Evolutionary conservation across 768 basidiomycete species (phyloP).

Genomic region (Russula earlei): DNA sequence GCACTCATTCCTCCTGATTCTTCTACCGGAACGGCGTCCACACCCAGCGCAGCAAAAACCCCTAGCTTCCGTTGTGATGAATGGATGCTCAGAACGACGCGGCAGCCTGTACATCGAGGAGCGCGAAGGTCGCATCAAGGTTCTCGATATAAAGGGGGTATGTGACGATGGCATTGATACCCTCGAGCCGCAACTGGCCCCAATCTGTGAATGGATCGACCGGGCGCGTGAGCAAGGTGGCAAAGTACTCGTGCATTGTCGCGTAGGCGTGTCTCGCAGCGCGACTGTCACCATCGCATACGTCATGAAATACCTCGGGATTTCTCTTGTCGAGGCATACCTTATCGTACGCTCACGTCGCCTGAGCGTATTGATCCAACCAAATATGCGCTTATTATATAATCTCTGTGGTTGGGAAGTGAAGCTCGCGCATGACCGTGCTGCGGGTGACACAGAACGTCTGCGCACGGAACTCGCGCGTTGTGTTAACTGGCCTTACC

Average conservation of each 20-base stretch:
- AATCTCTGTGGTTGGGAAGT: slow-evolving; percentile 95
- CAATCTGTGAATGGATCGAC: slow-evolving; percentile 92
- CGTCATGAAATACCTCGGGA: slow-evolving; percentile 84
- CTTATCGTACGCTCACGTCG: slow-evolving; percentile 84
- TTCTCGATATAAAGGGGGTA: slow-evolving; percentile 84
- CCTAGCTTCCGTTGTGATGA: slow-evolving; percentile 27
- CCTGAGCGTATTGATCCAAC: slow-evolving; percentile 86
- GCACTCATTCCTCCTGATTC: slow-evolving; percentile 65
- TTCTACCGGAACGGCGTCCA: neutral
- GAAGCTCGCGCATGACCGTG: slow-evolving; percentile 72
- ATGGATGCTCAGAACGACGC: slow-evolving; percentile 42
- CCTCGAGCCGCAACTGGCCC: slow-evolving; percentile 77
- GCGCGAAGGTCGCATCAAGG: slow-evolving; percentile 80
- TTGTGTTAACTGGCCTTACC: slow-evolving; percentile 74
- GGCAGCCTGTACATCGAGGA: slow-evolving; percentile 85
- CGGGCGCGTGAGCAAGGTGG: slow-evolving; percentile 74
- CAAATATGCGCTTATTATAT: slow-evolving; percentile 92
- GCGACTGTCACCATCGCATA: slow-evolving; percentile 97
- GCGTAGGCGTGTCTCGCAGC: slow-evolving; percentile 96
- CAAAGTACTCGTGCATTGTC: slow-evolving; percentile 88
- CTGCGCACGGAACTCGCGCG: slow-evolving; percentile 52
- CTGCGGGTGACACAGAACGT: slow-evolving; percentile 39
- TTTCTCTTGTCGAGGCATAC: slow-evolving; percentile 90
- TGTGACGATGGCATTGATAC: slow-evolving; percentile 97
- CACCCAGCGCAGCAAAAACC: neutral